Percentiles rank a stretch among this genome's conserved stretches.
These are phyloP conservation scores for Neopestalotiopsis sp. DNA, from an alignment of 2,329 filamentous ascomycete species.

Conservation along the genomic window DNA sequence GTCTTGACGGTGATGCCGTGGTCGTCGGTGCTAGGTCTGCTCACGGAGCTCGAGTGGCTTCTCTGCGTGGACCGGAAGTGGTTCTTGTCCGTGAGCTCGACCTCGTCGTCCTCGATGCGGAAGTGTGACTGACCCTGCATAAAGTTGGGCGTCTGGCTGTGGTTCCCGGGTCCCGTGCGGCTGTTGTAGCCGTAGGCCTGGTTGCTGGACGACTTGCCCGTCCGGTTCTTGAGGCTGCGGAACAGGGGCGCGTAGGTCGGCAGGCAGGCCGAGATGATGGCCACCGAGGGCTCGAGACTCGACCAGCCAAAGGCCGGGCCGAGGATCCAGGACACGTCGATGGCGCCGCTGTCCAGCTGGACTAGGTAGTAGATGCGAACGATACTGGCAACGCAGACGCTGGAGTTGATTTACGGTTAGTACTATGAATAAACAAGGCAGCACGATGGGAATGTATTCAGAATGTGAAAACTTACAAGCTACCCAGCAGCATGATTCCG, in stretches of 20 bases:
- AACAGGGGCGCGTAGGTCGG: slow-evolving; percentile 36
- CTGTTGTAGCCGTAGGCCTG: slow-evolving; percentile 1
- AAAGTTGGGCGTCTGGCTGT: not conserved
- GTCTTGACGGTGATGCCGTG: slow-evolving; percentile 10
- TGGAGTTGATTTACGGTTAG: slow-evolving; percentile 16
- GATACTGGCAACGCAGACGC: slow-evolving; percentile 34
- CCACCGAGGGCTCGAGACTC: slow-evolving; percentile 38
- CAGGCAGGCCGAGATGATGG: slow-evolving; percentile 42
- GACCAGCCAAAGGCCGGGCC: slow-evolving; percentile 38
- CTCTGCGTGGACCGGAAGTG: not conserved
- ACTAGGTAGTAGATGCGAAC: slow-evolving; percentile 34
- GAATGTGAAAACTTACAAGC: slow-evolving; percentile 32
- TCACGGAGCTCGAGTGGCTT: slow-evolving; percentile 4
- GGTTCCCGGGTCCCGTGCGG: not conserved
- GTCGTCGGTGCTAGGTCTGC: slow-evolving; percentile 4
- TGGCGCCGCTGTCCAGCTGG: slow-evolving; percentile 24
- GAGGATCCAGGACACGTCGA: slow-evolving; percentile 34
- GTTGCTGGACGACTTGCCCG: not conserved
- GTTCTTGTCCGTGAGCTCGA: slow-evolving; percentile 12
- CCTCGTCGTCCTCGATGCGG: slow-evolving; percentile 16
- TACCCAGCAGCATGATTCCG: slow-evolving; percentile 35
- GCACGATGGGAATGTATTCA: too few relatives aligned
- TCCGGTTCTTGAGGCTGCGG: slow-evolving; percentile 24
- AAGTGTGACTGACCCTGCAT: slow-evolving; percentile 5
- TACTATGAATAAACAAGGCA: not conserved